Conservation (phyloP, 805 yeast species). For the Cyberlindnera japonica region DNA sequence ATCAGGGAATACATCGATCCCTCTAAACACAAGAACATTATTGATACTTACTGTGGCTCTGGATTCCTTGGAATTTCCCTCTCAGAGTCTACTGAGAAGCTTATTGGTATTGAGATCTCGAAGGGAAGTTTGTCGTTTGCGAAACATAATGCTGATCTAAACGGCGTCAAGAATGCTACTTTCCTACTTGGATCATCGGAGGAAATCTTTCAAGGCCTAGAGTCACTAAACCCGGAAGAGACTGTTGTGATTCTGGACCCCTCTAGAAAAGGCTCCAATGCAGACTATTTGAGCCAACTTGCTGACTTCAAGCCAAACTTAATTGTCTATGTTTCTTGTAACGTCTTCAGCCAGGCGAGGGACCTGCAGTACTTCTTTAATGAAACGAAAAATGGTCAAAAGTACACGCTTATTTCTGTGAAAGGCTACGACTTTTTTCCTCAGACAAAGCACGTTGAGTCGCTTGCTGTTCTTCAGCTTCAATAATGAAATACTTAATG, state of each 20-base stretch:
- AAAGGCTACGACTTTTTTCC: slow-evolving; percentile 96
- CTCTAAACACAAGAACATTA: slow-evolving; percentile 52
- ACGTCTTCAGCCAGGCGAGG: slow-evolving; percentile 97
- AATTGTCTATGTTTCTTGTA: slow-evolving; percentile 88
- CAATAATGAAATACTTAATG: background rate
- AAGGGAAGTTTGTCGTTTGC: slow-evolving; percentile 89
- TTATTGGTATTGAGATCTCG: slow-evolving; percentile 90
- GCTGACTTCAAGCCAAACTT: slow-evolving; percentile 78
- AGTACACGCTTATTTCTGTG: slow-evolving; percentile 68
- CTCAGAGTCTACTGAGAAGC: slow-evolving; percentile 65
- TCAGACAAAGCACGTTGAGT: slow-evolving; percentile 88
- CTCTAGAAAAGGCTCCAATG: slow-evolving; percentile 95
- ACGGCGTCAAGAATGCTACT: slow-evolving; percentile 66
- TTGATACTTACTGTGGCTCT: slow-evolving; percentile 97
- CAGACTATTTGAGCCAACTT: slow-evolving; percentile 74
- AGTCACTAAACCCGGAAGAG: slow-evolving; percentile 50
- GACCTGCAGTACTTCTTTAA: slow-evolving; percentile 78
- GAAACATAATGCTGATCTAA: slow-evolving; percentile 66
- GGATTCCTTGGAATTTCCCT: slow-evolving; percentile 88
- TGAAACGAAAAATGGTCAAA: slow-evolving; percentile 53
- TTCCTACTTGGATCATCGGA: slow-evolving; percentile 92
- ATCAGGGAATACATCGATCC: slow-evolving; percentile 62
- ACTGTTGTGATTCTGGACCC: slow-evolving; percentile 93
- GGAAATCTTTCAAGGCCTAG: slow-evolving; percentile 62
- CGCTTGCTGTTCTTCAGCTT: slow-evolving; percentile 61